phyloP scores from a whole-genome alignment of 345 rosid genomes.

The Hypericum perforatum region DNA sequence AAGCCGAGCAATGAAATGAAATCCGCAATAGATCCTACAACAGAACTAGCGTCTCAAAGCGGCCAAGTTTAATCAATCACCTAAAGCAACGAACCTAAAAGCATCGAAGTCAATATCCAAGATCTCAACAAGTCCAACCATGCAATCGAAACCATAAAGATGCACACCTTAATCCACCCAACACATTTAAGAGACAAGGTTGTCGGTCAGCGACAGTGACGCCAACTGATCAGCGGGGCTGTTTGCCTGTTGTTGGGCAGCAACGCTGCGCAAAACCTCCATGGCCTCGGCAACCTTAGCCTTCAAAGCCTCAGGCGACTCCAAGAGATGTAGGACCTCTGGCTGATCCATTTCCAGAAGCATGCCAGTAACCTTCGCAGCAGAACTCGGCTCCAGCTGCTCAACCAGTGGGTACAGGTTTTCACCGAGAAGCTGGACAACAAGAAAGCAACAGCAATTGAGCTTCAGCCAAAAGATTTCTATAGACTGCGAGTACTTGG shows the following conservation, averaged over 20 bases:
- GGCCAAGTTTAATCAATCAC: no score
- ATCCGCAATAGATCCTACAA: no score
- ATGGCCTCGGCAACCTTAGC: conserved; percentile 25
- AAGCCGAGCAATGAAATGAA: no score
- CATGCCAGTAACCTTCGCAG: conserved; percentile 28
- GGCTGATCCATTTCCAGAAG: conserved; percentile 30
- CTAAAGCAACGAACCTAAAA: no score
- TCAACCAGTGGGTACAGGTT: conserved; percentile 21
- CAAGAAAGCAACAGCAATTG: background rate
- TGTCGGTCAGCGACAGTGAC: conserved; percentile 13
- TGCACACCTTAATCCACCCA: conserved; percentile 1
- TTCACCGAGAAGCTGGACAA: conserved; percentile 19
- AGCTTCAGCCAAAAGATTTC: background rate
- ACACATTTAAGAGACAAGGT: conserved; percentile 9
- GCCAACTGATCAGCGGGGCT: conserved; percentile 15
- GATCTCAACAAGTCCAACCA: no score
- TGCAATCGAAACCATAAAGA: background rate
- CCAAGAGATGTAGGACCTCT: conserved; percentile 23
- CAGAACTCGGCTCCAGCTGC: conserved; percentile 20
- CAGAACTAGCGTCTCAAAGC: no score
- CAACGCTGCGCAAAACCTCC: conserved; percentile 24
- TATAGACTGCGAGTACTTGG: background rate
- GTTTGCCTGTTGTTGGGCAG: conserved; percentile 19
- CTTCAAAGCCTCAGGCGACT: conserved; percentile 23
- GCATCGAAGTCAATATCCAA: no score